Conservation (phyloP, 495 filamentous ascomycete genomes). For the Ascobolus immersus region DNA sequence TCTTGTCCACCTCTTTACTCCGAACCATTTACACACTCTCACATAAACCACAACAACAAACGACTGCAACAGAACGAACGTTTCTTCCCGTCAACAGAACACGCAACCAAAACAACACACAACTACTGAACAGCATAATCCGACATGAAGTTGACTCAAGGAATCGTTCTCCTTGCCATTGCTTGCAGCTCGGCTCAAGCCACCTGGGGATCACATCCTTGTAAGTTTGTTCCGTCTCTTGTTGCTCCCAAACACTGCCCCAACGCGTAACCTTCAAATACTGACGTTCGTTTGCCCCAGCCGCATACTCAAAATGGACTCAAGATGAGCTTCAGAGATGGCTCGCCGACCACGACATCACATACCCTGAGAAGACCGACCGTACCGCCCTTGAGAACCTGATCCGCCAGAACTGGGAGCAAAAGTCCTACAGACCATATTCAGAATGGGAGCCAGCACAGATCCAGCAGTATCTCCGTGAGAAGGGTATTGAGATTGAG, state of each 20-base stretch:
- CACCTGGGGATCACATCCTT: slow-evolving; percentile 7
- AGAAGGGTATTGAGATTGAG: slow-evolving; percentile 42
- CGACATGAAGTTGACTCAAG: slow-evolving; percentile 11
- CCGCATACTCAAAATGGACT: slow-evolving; percentile 98
- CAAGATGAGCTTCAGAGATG: slow-evolving; percentile 92
- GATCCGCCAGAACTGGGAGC: slow-evolving; percentile 72
- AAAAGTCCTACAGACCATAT: slow-evolving; percentile 39
- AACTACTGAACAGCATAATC: not conserved
- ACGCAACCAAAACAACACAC: too few species aligned
- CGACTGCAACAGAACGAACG: too few species aligned
- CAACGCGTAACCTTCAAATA: too few species aligned
- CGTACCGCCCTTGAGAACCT: slow-evolving; percentile 62
- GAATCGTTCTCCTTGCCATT: slow-evolving; percentile 9
- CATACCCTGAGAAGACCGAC: slow-evolving; percentile 61
- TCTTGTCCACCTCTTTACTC: too few species aligned
- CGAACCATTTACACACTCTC: too few species aligned
- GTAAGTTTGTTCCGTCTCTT: slow-evolving; percentile 7
- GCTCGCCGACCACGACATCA: slow-evolving; percentile 81
- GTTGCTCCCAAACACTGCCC: slow-evolving; percentile 2
- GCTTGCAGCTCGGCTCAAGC: slow-evolving; percentile 12
- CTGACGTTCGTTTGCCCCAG: slow-evolving; percentile 6
- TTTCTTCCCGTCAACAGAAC: too few species aligned
- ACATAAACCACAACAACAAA: too few species aligned
- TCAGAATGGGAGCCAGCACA: slow-evolving; percentile 41
- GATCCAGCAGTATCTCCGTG: slow-evolving; percentile 36